Conservation (phyloP, 768 basidiomycete genomes). For the Gloeopeniophorella convolvens region DNA sequence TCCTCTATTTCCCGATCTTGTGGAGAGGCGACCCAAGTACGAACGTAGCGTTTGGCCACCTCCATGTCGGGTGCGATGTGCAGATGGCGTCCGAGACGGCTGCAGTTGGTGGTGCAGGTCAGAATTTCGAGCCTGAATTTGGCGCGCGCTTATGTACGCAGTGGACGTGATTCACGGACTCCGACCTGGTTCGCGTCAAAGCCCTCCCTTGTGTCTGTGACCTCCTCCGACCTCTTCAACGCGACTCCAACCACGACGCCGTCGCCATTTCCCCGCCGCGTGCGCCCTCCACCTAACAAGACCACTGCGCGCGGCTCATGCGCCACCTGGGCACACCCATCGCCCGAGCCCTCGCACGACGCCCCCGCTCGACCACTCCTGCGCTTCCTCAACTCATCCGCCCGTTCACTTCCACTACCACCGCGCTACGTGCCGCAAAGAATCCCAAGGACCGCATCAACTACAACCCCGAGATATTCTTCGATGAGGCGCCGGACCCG, state of each 20-base stretch:
- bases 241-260: too few species aligned
- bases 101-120: too few species aligned
- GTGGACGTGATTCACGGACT: too few species aligned
- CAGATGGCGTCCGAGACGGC: not conserved
- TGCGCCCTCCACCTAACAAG: too few species aligned
- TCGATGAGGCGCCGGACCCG: slow-evolving; percentile 40
- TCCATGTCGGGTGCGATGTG: slow-evolving; percentile 21
- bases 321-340: slow-evolving; percentile 13
- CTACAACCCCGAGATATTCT: slow-evolving; percentile 59
- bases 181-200: too few species aligned
- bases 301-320: slow-evolving; percentile 17
- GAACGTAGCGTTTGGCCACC: slow-evolving; percentile 24
- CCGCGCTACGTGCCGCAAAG: not conserved
- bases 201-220: too few species aligned
- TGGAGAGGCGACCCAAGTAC: slow-evolving; percentile 26
- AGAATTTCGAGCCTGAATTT: not conserved
- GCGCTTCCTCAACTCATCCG: not conserved
- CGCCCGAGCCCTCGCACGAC: slow-evolving; percentile 6
- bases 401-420: slow-evolving; percentile 6
- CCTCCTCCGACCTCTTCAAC: too few species aligned
- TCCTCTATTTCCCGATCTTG: slow-evolving; percentile 25
- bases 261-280: too few species aligned
- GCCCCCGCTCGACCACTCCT: not conserved
- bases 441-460: slow-evolving; percentile 57
- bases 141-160: too few species aligned